Conservation (phyloP, 1,284 basidiomycete genomes). For the Austroboletus novae-zelandiae region DNA sequence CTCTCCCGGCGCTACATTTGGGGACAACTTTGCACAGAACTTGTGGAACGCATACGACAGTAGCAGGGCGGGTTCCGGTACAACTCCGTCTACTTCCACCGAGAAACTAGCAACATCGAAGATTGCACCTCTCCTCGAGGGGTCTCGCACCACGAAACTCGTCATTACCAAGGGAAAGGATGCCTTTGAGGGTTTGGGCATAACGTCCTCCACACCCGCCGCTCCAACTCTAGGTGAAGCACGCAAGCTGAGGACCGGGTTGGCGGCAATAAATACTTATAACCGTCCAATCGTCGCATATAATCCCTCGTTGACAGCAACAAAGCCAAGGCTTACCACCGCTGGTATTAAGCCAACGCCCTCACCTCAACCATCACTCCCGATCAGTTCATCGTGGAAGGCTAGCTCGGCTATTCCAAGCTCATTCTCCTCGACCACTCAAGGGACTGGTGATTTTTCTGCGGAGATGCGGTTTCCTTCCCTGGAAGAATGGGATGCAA, state of each 20-base stretch:
- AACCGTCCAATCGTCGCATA: conserved; percentile 20
- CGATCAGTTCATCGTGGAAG: conserved; percentile 22
- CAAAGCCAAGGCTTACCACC: conserved; percentile 34
- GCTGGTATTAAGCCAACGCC: conserved; percentile 36
- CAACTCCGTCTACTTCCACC: conserved; percentile 22
- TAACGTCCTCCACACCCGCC: conserved; percentile 44
- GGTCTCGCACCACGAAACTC: conserved; percentile 28
- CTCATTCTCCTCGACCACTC: conserved; percentile 23
- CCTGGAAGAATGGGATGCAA: conserved; percentile 71
- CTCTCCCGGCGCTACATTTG: conserved; percentile 28
- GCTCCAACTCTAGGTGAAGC: conserved; percentile 74
- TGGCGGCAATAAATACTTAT: conserved; percentile 47
- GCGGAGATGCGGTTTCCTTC: conserved; percentile 74
- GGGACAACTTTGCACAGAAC: conserved; percentile 58
- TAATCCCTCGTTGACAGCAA: conserved; percentile 20
- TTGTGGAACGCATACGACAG: conserved; percentile 50
- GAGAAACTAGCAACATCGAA: conserved; percentile 23
- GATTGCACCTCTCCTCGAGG: conserved; percentile 27
- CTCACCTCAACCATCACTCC: conserved; percentile 46
- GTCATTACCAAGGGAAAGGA: conserved; percentile 49
- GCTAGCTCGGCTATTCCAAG: conserved; percentile 9
- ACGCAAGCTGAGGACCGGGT: conserved; percentile 62
- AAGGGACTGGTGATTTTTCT: conserved; percentile 41
- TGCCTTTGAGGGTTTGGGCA: conserved; percentile 74
- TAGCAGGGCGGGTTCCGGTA: conserved; percentile 24